Evolutionary conservation across 1,284 basidiomycete genomes (phyloP), one percentile per base, ranked within the genome.

Genomic region (Neonothopanus nambi): DNA sequence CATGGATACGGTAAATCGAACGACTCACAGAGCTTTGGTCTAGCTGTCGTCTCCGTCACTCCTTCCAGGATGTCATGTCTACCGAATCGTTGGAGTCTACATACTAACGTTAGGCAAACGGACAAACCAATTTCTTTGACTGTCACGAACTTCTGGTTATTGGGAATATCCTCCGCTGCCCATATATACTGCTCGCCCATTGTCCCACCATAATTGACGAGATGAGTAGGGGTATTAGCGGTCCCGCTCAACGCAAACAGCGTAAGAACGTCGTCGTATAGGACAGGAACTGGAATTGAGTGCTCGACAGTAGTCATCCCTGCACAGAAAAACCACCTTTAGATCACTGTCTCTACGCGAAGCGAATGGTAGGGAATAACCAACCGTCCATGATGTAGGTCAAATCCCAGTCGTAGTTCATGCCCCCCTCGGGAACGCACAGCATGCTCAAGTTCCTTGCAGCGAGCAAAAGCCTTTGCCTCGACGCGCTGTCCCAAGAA

Each of bases 261-360:
- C 0, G 71, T 83, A 18, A 83, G 61, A 43, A 88, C 71, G 57
- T 89, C 87, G 15, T 88, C 84, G 60, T 84, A 87, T 7, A 89
- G 70, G 13, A 69, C 68, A 1, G 87, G 79, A 3, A 87, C 71
- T 3, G 87, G 87, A 24, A 89, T 63, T 8, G 84, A 71, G 59
- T 89, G 87, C 62, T 89, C 87, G 17, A 89, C 69, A 0, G 86
- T 88, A 1, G 87, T 87, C 86, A 89, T 89, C n/a, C 86, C 85
- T 88, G 52, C 28, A 46, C n/a, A 11, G 21, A 17, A 18, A 45
- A 17, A 45, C 33, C n/a, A 30, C 28, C 24, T 4, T 13, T 13
- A 5, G 35, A 17, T n/a, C 15, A 47, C n/a, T 26, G n/a, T n/a
- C n/a, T n/a, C n/a, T n/a, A n/a, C n/a, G n/a, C n/a, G n/a, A n/a